Evolutionary conservation across 2,329 filamentous ascomycete species (phyloP), one percentile per base, ranked within the genome.

Genomic region (Exophiala calicioides): DNA sequence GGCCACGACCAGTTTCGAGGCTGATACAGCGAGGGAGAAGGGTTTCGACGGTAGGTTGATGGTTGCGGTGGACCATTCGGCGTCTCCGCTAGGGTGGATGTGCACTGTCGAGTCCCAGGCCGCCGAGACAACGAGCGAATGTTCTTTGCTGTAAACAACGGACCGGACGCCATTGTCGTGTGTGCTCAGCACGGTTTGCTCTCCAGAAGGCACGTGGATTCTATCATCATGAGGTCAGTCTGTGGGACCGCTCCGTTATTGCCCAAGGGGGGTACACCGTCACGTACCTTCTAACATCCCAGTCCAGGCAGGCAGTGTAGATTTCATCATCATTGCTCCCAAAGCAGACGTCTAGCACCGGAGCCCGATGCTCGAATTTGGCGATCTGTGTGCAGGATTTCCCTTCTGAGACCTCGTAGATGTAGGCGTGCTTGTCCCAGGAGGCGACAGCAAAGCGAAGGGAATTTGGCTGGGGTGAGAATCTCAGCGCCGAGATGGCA

Each of bases 101-200:
- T 95, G 90, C 33, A 98, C 77, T 5, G 88, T 95, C 52, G 80
- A 83, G 68, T 98, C 91, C 93, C 93, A 98, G 4, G 90, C 94
- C 41, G 88, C 87, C 44, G 90, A 95, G 57, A 97, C 77, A 47
- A 98, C 79, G 53, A 96, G 75, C 37, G 81, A 81, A 65, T 90
- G 82, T 53, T 86, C 76, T 52, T 77, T 75, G 68, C 84, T 90
- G 73, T 90, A 97, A 52, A 88, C 85, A 44, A 98, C 82, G 55
- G 82, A 85, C 63, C 90, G 88, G 44, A 90, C 93, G 43, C 88
- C 85, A 4, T 84, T 82, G 33, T 78, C 71, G 70, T 98, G 93
- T 50, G 82, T 84, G 71, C 86, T 88, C 36, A 98, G 67, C 6
- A 87, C 78, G 0, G 79, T 86, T 65, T 89, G 84, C 42, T 84